Conservation (phyloP, 306 rosid genomes). For the Sophora flavescens region DNA sequence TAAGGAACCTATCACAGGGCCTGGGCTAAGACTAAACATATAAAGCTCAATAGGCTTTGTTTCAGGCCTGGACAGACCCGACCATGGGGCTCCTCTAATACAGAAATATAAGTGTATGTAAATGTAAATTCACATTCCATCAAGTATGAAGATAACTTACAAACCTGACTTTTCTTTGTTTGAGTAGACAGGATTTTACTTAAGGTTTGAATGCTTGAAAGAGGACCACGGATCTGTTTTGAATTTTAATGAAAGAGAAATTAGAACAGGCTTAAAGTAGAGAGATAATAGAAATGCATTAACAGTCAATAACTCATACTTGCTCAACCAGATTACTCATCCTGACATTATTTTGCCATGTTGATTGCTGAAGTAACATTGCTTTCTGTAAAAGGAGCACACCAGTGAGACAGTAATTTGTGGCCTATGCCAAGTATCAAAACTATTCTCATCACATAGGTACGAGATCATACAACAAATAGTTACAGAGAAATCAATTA, state of each 20-base stretch:
- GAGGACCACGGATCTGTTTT: constrained; percentile 90
- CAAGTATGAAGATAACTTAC: constrained; percentile 39
- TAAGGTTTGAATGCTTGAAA: constrained; percentile 86
- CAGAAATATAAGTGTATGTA: constrained; percentile 1
- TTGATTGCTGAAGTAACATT: constrained; percentile 86
- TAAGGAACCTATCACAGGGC: not conserved
- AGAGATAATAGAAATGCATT: constrained; percentile 10
- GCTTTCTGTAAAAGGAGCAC: constrained; percentile 73
- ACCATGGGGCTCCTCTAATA: not conserved
- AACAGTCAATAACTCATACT: constrained; percentile 52
- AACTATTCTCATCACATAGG: constrained; percentile 12
- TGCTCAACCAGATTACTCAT: constrained; percentile 88
- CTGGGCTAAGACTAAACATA: not conserved
- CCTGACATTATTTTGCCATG: constrained; percentile 94
- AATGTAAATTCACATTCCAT: constrained; percentile 35
- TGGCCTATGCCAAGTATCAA: constrained; percentile 23
- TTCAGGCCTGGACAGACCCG: not conserved
- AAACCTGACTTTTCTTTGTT: constrained; percentile 82
- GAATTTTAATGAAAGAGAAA: constrained; percentile 32
- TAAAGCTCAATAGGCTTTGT: not conserved
- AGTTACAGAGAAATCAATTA: constrained; percentile 33
- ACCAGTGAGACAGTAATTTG: constrained; percentile 38
- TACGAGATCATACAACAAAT: constrained; percentile 20
- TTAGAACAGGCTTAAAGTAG: constrained; percentile 39
- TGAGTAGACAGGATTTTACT: constrained; percentile 87